Base-by-base conservation (phyloP, 129 eudicot genomes). In the Flaveria bidentis region DNA sequence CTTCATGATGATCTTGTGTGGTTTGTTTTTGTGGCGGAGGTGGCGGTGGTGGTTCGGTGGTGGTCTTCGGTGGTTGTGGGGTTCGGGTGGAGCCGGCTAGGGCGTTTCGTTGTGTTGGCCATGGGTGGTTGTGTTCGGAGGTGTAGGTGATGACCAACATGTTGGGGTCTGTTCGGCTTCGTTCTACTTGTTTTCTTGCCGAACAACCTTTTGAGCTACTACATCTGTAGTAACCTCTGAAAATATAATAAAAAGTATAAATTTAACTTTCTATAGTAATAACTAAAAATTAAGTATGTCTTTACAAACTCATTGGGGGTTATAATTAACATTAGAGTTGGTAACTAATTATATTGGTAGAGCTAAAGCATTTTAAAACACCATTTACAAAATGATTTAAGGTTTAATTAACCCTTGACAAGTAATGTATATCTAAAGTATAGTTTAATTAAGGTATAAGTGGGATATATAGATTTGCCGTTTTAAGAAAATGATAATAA, bases 101-200 rank as follows among this genome's bases (percentile, higher is more conserved):
- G 10, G 98, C 97, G 66, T 93, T 93, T 80, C 98, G 71, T 74
- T 93, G 98, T 5, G 98, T 90, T 7, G 98, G 98, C 98, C 98
- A 93, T 18, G 97, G 96, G 58, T 93, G 98, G 78, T 93, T 88
- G 72, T 93, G 98, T 79, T 93, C 98, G 9, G 93, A 93, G 36
- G 98, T 88, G 85, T 93, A 93, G 16, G 98, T 93, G 50, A 93
- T 90, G 3, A 93, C 98, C 22, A 93, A 42, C 98, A 93, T 93
- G 73, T 88, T 93, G 6, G 98, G 98, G 73, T 93, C 98, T 13
- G 96, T 88, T 42, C 96, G 76, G 85, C 96, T 93, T 66, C 98
- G 69, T 73, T 92, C 98, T 1, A 92, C 98, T 87, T 92, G 98
- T 68, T 92, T 92, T 74, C 98, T 88, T 70, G 97, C 97, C 16